Evolutionary conservation across 768 basidiomycete species (phyloP).

Genomic region (Boletus huronensis): DNA sequence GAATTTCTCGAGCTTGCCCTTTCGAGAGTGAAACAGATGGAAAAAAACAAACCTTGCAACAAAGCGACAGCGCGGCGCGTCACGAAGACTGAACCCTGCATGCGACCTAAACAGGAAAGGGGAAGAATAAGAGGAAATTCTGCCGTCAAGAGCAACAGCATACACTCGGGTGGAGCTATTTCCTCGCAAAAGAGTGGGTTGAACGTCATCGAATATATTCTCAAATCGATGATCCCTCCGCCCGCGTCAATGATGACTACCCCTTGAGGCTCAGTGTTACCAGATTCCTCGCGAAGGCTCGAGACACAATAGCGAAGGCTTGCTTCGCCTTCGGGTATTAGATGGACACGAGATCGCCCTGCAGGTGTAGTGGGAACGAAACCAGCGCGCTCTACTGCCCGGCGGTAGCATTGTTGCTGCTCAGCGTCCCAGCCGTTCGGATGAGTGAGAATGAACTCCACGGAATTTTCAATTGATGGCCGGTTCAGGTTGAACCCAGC

Average conservation of each 20-base stretch:
- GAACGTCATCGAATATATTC: conserved; percentile 29
- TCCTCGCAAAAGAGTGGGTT: conserved; percentile 29
- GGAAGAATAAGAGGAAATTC: background rate
- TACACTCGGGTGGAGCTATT: conserved; percentile 31
- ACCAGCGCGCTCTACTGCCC: conserved; percentile 22
- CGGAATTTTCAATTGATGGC: conserved; percentile 8
- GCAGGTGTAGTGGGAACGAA: conserved; percentile 12
- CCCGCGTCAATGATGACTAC: conserved; percentile 44
- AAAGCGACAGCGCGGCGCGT: conserved; percentile 36
- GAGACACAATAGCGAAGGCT: conserved; percentile 36
- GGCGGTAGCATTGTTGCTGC: conserved; percentile 20
- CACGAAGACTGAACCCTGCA: conserved; percentile 47
- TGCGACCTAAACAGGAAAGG: conserved; percentile 32
- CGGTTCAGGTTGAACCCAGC: conserved; percentile 6
- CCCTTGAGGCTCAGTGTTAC: conserved; percentile 23
- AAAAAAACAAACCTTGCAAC: conserved; percentile 30
- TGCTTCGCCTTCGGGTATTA: conserved; percentile 26
- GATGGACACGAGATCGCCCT: conserved; percentile 16
- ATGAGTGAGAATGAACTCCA: conserved; percentile 23
- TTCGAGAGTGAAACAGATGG: background rate
- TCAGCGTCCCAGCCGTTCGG: conserved; percentile 30
- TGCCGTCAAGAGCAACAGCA: background rate
- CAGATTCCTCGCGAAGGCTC: conserved; percentile 25
- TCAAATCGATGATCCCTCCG: conserved; percentile 36
- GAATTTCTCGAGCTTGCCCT: background rate